phyloP scores from a whole-genome alignment of 1,284 basidiomycete genomes.

The Naganishia sp. region DNA sequence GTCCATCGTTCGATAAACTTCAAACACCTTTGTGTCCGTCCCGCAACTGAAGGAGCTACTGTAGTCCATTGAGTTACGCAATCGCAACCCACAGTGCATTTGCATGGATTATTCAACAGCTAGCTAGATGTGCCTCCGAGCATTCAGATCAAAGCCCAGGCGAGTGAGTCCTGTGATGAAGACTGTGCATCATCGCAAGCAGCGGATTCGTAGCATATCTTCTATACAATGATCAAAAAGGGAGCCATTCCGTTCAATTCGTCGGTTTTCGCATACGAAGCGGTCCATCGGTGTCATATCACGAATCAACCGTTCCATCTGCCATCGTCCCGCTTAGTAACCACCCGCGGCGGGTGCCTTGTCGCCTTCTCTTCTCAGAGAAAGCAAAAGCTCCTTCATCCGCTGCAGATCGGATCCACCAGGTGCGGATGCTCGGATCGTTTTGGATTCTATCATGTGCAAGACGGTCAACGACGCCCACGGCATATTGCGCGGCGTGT shows the following conservation, averaged over 20 bases:
- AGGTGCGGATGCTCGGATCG: slow-evolving; percentile 80
- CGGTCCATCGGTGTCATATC: not conserved
- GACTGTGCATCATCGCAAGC: not conserved
- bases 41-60: no score
- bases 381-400: slow-evolving; percentile 86
- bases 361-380: slow-evolving; percentile 82
- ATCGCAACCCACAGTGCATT: no score
- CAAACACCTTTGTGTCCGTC: no score
- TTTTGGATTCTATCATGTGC: slow-evolving; percentile 71
- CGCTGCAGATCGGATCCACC: slow-evolving; percentile 84
- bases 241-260: not conserved
- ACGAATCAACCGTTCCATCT: not conserved
- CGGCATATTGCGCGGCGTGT: no score
- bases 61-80: no score
- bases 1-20: no score
- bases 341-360: slow-evolving; percentile 87
- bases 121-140: not conserved
- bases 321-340: slow-evolving; percentile 59
- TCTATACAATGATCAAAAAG: slow-evolving; percentile 9
- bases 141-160: no score
- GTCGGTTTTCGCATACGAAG: not conserved
- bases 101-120: not conserved
- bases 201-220: slow-evolving; percentile 3
- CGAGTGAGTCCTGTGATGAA: no score
- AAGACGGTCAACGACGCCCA: not conserved